These are phyloP conservation scores for Coniferiporia sulphurascens DNA, from an alignment of 1,284 basidiomycete species.

Conservation along the genomic window DNA sequence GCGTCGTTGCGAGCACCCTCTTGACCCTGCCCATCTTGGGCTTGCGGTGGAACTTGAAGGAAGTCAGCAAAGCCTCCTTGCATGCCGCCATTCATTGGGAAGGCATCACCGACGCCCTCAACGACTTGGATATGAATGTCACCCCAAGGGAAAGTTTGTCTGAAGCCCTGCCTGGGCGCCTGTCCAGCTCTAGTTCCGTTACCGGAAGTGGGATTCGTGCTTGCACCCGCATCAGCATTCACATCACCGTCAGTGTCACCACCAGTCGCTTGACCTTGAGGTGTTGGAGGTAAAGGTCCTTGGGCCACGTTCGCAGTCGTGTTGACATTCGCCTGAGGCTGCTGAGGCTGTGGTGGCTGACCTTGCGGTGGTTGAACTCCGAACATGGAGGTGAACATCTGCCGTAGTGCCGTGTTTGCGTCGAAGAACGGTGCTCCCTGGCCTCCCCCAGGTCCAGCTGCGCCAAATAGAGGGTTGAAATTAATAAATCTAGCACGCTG, in stretches of 20 bases:
- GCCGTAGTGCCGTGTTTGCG: slow-evolving; percentile 4
- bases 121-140: not conserved
- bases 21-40: not conserved
- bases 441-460: not conserved
- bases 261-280: not conserved
- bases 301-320: not conserved
- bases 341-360: not conserved
- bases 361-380: not conserved
- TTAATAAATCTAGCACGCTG: not conserved
- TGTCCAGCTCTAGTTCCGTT: not conserved
- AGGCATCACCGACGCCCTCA: not conserved
- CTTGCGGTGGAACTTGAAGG: not conserved
- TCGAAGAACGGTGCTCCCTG: not conserved
- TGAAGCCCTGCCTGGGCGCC: not conserved
- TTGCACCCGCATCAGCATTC: not conserved
- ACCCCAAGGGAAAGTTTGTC: not conserved
- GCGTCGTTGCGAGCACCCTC: not conserved
- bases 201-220: not conserved
- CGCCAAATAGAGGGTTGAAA: not conserved
- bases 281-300: not conserved
- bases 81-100: not conserved
- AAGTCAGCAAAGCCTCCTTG: not conserved
- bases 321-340: not conserved
- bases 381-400: not conserved
- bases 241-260: not conserved